phyloP scores from a whole-genome alignment of 192 early-diverging fungal genomes.

The Pecoramyces ruminantium region DNA sequence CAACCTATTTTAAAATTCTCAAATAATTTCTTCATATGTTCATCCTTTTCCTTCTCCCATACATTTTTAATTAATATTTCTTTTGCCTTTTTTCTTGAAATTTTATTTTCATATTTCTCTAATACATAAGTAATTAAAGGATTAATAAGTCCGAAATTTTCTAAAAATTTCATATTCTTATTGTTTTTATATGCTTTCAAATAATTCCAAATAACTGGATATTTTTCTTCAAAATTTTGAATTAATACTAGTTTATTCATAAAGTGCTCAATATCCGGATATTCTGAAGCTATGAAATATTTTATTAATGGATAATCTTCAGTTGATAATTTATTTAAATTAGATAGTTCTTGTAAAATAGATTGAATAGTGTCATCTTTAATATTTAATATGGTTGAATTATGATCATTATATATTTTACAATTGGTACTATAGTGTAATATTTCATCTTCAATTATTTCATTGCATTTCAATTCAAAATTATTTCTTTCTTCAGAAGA shows the following conservation, averaged over 20 bases:
- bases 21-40: not conserved
- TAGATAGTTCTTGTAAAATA: not conserved
- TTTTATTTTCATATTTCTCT: not conserved
- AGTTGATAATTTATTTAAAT: not conserved
- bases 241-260: not conserved
- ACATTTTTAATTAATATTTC: not conserved
- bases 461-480: not conserved
- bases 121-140: not conserved
- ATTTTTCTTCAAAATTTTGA: not conserved
- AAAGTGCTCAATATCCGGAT: not conserved
- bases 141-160: not conserved
- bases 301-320: not conserved
- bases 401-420: no score
- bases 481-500: not conserved
- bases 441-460: not conserved
- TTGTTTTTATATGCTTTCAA: not conserved
- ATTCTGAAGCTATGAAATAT: not conserved
- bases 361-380: not conserved
- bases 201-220: not conserved
- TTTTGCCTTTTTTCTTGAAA: not conserved
- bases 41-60: not conserved
- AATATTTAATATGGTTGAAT: no score
- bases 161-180: not conserved
- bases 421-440: no score
- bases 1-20: not conserved